These are phyloP conservation scores for Allium sativum DNA, from an alignment of 106 monocot genomes.

Conservation along the genomic window DNA sequence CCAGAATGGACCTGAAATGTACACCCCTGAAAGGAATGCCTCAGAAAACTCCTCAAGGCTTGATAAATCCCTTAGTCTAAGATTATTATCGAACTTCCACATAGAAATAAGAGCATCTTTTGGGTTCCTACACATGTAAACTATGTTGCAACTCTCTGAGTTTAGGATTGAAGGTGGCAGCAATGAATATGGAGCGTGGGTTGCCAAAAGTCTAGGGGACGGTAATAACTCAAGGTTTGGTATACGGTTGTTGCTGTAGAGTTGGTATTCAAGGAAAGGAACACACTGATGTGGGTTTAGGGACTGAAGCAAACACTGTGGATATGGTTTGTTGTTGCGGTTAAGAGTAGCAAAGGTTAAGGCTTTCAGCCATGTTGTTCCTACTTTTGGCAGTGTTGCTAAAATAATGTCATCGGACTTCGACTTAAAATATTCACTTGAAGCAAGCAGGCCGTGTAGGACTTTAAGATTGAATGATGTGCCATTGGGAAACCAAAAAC, in stretches of 20 bases:
- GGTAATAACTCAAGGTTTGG: conserved; percentile 8
- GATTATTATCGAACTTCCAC: conserved; percentile 10
- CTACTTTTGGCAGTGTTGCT: conserved; percentile 15
- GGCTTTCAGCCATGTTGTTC: conserved; percentile 33
- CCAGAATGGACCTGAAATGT: conserved; percentile 15
- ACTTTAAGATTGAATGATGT: neutral
- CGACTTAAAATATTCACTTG: conserved; percentile 9
- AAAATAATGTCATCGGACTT: conserved; percentile 24
- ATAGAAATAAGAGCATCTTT: conserved; percentile 25
- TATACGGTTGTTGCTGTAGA: neutral
- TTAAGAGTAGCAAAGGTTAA: conserved; percentile 18
- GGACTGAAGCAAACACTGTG: conserved; percentile 7
- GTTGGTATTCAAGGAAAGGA: conserved; percentile 10
- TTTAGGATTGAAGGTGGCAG: conserved; percentile 13
- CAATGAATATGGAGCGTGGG: conserved; percentile 18
- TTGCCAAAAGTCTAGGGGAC: conserved; percentile 16
- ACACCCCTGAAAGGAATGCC: conserved; percentile 1
- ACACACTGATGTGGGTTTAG: conserved; percentile 16
- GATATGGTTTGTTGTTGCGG: neutral
- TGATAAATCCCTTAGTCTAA: neutral
- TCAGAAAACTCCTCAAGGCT: conserved; percentile 10
- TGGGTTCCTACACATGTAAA: conserved; percentile 32
- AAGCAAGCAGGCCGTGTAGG: conserved; percentile 7
- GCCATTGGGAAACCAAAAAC: conserved; percentile 23
- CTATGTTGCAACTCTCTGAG: conserved; percentile 7